Evolutionary conservation across 139 green algal species (phyloP).

Genomic region (Chlorella sp.): DNA sequence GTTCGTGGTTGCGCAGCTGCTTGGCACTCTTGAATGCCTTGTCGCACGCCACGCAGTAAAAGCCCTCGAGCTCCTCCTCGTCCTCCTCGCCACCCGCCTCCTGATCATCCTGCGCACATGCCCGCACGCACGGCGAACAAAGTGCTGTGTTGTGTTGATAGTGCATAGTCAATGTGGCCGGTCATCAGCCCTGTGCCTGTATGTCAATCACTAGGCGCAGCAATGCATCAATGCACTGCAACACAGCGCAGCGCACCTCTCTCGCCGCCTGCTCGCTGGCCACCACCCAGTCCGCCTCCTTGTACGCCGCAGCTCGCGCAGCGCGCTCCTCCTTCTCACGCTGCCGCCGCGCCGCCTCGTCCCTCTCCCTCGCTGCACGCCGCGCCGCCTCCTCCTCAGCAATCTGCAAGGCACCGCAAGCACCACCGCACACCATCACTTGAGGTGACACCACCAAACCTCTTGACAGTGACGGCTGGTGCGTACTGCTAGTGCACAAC

Average conservation of each 20-base stretch:
- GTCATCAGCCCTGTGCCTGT: not conserved
- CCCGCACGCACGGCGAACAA: not conserved
- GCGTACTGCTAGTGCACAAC: too few relatives aligned
- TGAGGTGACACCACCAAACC: too few relatives aligned
- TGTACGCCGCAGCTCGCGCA: slow-evolving; percentile 30
- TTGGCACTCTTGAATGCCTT: slow-evolving; percentile 85
- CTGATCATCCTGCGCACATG: too few relatives aligned
- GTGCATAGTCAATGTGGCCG: not conserved
- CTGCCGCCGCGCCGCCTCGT: slow-evolving; percentile 29
- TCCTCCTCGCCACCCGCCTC: slow-evolving; percentile 17
- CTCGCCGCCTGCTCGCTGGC: slow-evolving; percentile 19
- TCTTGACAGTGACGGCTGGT: too few relatives aligned
- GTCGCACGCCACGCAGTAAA: slow-evolving; percentile 83
- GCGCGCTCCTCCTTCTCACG: slow-evolving; percentile 41
- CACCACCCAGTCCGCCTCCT: slow-evolving; percentile 41
- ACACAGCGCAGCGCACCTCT: slow-evolving; percentile 10
- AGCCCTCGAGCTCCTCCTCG: slow-evolving; percentile 35
- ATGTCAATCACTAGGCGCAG: not conserved
- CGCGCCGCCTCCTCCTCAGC: slow-evolving; percentile 43
- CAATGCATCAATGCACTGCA: not conserved
- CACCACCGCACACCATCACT: too few relatives aligned
- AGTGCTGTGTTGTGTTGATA: not conserved
- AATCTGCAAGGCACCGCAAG: not conserved
- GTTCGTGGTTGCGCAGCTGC: slow-evolving; percentile 81
- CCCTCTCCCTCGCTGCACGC: slow-evolving; percentile 22